A percentile compares a stretch with the other conserved stretches of the same genome.
These are phyloP conservation scores for Eucalyptus curtisii DNA, from an alignment of 345 rosid species.

Conservation along the genomic window DNA sequence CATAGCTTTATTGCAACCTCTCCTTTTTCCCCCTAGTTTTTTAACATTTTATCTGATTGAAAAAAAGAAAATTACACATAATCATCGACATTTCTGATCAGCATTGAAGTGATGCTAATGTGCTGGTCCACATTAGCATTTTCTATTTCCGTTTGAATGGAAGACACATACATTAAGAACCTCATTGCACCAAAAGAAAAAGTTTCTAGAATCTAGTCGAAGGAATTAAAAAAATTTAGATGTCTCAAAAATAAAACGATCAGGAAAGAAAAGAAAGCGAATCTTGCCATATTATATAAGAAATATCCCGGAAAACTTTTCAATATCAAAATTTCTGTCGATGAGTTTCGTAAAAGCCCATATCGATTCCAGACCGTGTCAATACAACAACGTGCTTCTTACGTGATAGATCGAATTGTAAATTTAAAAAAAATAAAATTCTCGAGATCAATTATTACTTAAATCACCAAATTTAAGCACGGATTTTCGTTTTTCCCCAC, in stretches of 20 bases:
- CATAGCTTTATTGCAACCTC: not conserved
- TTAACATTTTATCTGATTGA: no score
- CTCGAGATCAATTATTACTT: not conserved
- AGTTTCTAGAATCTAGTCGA: accelerated
- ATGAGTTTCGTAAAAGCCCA: accelerated
- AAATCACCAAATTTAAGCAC: not conserved
- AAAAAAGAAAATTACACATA: not conserved
- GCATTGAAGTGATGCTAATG: not conserved
- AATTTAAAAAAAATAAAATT: no score
- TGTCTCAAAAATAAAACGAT: accelerated
- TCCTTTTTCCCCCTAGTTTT: accelerated
- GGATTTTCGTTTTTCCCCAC: not conserved
- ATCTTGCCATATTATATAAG: accelerated
- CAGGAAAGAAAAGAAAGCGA: accelerated
- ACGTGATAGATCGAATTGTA: accelerated
- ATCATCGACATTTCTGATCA: not conserved
- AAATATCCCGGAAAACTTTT: accelerated
- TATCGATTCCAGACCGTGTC: accelerated
- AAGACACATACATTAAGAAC: no score
- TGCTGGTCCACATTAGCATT: accelerated
- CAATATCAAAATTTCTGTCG: accelerated
- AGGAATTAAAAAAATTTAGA: not conserved
- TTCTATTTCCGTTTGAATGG: not conserved
- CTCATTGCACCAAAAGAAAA: not conserved
- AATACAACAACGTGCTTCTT: accelerated